Base-by-base conservation (phyloP, 2,329 filamentous ascomycete genomes). In the Capronia epimyces region DNA sequence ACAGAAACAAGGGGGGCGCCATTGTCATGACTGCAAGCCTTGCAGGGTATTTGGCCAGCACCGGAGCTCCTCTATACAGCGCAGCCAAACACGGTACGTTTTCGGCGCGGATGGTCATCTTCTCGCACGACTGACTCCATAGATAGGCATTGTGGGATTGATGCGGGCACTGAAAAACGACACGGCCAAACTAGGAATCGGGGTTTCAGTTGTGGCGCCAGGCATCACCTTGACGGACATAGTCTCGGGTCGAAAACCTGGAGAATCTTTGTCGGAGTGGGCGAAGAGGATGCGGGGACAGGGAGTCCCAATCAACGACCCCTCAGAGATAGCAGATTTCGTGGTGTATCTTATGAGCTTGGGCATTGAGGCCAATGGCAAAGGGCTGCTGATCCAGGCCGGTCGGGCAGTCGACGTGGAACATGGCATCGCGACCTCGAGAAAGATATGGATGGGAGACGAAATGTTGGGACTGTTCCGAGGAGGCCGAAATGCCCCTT, bases 381-480 rank as follows among this genome's bases (percentile, higher is more conserved):
- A 67, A 34, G 74, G 74, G 1, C 62, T 75, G 29, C 63, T 76
- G 31, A 65, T 76, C 3, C 74, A 77, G 54, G 70, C 63, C 1
- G 70, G 71, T 32, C 63, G 60, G 48, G 67, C 69, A 52, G 63
- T 63, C 40, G 74, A 77, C 62, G 49, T 76, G 18, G 74, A 77
- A 55, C 62, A 64, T 18, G 73, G 73, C 0, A 62, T 76, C 45
- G 74, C 73, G 21, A 74, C 66, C 61, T 65, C 63, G 16, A 67
- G 74, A 51, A 67, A 66, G 53, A 57, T 60, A 41, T 77, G 74
- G 74, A 75, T 76, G 73, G 67, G 72, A 0, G 71, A 68, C 55
- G 74, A 77, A 60, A 75, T 75, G 73, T 61, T 77, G 63, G 67
- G 69, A 9, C 56, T 75, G 59, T 76, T 76, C 50, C 61, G 72